Evolutionary conservation across 257 asterid genomes (phyloP), one percentile per base, ranked within the genome.

Genomic region (Paulownia fortunei): DNA sequence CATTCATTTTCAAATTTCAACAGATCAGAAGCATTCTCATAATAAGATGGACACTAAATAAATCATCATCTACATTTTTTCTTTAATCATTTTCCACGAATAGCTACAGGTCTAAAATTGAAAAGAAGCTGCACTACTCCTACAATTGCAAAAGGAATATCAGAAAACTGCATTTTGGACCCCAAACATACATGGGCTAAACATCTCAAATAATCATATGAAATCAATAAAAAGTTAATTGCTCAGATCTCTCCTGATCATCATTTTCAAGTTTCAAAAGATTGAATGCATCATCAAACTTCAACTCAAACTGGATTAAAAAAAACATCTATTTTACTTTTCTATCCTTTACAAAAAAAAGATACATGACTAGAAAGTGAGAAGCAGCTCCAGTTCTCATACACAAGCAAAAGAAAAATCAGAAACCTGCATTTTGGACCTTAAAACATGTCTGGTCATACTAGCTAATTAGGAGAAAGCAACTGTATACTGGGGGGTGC

Each of bases 381-480:
- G n/a, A n/a, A n/a, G n/a, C n/a, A n/a, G n/a, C n/a, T n/a, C n/a
- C n/a, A n/a, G n/a, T n/a, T n/a, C n/a, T n/a, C n/a, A n/a, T n/a
- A n/a, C n/a, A n/a, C n/a, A n/a, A n/a, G n/a, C n/a, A n/a, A n/a
- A n/a, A n/a, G n/a, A n/a, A n/a, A n/a, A n/a, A n/a, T n/a, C n/a
- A n/a, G n/a, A n/a, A n/a, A n/a, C n/a, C n/a, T n/a, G n/a, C n/a
- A n/a, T n/a, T n/a, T n/a, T n/a, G n/a, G n/a, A n/a, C n/a, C n/a
- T n/a, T n/a, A n/a, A n/a, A n/a, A n/a, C n/a, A n/a, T n/a, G n/a
- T n/a, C n/a, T n/a, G n/a, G n/a, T n/a, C n/a, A n/a, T n/a, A n/a
- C n/a, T n/a, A n/a, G n/a, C n/a, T 65, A 44, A 41, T 34, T 19
- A 54, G 63, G 74, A 63, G 32, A 69, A 60, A 36, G 26, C 30